A percentile compares a stretch with the other conserved stretches of the same genome.
Conservation (phyloP, 345 rosid genomes). For the Citrus unshiu region DNA sequence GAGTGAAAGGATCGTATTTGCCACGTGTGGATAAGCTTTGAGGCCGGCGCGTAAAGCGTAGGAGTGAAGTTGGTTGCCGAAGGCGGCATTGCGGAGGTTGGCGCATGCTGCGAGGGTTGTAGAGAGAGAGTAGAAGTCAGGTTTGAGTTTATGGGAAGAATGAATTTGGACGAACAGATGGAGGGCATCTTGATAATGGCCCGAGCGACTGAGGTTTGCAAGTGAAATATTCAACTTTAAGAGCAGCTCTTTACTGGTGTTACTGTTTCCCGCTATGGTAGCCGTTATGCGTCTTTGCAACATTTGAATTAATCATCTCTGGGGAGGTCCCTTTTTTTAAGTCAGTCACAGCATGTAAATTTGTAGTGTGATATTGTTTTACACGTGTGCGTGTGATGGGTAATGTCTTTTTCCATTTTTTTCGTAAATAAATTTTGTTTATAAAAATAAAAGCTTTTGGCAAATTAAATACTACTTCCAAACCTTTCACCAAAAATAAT, state of each 20-base stretch:
- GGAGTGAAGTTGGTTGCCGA: constrained; percentile 57
- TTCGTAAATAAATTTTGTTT: no score
- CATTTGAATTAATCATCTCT: constrained; percentile 21
- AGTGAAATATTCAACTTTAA: constrained; percentile 52
- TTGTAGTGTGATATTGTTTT: no score
- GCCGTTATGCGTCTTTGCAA: constrained; percentile 12
- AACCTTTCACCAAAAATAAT: no score
- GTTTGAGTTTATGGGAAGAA: constrained; percentile 32
- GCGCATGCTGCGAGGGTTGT: constrained; percentile 54
- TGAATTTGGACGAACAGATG: constrained; percentile 46
- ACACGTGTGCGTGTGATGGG: background rate
- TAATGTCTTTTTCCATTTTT: background rate
- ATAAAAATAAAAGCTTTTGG: no score
- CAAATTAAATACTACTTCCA: no score
- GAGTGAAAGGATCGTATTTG: constrained; percentile 63
- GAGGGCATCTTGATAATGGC: constrained; percentile 45
- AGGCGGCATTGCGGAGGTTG: constrained; percentile 33
- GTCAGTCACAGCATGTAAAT: background rate
- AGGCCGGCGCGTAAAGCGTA: constrained; percentile 51
- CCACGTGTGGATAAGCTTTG: constrained; percentile 38
- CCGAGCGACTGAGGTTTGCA: constrained; percentile 37
- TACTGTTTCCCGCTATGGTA: constrained; percentile 12
- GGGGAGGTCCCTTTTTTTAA: background rate
- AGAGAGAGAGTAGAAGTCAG: constrained; percentile 66
- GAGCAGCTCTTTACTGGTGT: constrained; percentile 21